These are phyloP conservation scores for Cercospora sp. DNA, from an alignment of 2,329 filamentous ascomycete genomes.

Conservation along the genomic window DNA sequence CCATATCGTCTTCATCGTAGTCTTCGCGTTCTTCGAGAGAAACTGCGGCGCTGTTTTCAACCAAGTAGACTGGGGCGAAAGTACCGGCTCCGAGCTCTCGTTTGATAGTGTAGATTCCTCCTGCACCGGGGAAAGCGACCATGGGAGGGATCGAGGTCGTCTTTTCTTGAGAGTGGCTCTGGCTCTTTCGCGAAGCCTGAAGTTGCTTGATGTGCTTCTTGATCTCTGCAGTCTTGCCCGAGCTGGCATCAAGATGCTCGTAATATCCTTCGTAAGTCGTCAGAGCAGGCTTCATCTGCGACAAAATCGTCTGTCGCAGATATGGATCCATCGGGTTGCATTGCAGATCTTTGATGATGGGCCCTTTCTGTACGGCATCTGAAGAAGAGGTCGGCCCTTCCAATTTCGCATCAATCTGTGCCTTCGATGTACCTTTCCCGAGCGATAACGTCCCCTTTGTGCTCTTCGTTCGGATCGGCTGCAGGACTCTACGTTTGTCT, in stretches of 20 bases:
- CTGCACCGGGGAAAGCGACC: slow-evolving; percentile 66
- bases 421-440: slow-evolving; percentile 36
- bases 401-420: slow-evolving; percentile 35
- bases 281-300: slow-evolving; percentile 71
- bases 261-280: slow-evolving; percentile 76
- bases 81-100: slow-evolving; percentile 89
- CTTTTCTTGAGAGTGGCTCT: slow-evolving; percentile 40
- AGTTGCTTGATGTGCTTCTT: slow-evolving; percentile 67
- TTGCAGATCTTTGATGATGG: slow-evolving; percentile 76
- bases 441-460: slow-evolving; percentile 47
- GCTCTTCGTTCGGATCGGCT: slow-evolving; percentile 53
- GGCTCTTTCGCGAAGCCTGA: slow-evolving; percentile 40
- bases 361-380: slow-evolving; percentile 58
- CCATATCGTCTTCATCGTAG: slow-evolving; percentile 32
- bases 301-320: slow-evolving; percentile 72
- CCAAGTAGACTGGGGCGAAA: slow-evolving; percentile 92
- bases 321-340: slow-evolving; percentile 87
- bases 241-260: slow-evolving; percentile 65
- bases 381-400: slow-evolving; percentile 20
- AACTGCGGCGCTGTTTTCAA: slow-evolving; percentile 59
- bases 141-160: slow-evolving; percentile 61
- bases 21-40: slow-evolving; percentile 45
- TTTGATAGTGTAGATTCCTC: slow-evolving; percentile 72
- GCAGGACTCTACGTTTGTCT: slow-evolving; percentile 49
- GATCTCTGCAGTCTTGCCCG: slow-evolving; percentile 71